phyloP scores from a whole-genome alignment of 306 rosid species.

The Vigna reflexopilosa region DNA sequence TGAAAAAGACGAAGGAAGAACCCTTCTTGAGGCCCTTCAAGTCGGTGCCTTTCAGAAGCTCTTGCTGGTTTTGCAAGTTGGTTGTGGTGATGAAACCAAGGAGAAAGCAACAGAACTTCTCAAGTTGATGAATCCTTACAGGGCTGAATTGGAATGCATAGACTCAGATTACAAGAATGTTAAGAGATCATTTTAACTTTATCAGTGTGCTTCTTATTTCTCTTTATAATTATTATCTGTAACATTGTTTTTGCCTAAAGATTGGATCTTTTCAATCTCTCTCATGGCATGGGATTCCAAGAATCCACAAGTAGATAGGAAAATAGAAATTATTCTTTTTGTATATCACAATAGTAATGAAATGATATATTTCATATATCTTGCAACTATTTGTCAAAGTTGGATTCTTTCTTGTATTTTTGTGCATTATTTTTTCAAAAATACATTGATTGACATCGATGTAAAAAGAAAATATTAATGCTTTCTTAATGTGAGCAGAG shows the following conservation, averaged over 20 bases:
- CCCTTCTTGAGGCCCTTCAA: slow-evolving; percentile 70
- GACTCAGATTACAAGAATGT: slow-evolving; percentile 79
- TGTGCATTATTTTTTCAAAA: too few species aligned
- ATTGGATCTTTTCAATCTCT: slow-evolving; percentile 20
- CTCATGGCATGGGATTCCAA: slow-evolving; percentile 36
- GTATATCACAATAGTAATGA: slow-evolving; percentile 30
- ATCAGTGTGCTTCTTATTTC: slow-evolving; percentile 4
- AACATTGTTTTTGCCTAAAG: slow-evolving; percentile 2
- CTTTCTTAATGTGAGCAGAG: too few species aligned
- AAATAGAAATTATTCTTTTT: slow-evolving; percentile 43
- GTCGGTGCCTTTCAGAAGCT: slow-evolving; percentile 84
- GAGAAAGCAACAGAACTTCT: slow-evolving; percentile 73
- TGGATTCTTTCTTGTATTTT: too few species aligned
- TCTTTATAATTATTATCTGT: background rate
- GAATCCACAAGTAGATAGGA: slow-evolving; percentile 12
- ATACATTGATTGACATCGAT: too few species aligned
- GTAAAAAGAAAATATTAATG: too few species aligned
- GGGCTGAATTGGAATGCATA: slow-evolving; percentile 71
- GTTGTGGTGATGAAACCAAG: slow-evolving; percentile 65
- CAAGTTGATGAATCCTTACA: slow-evolving; percentile 71
- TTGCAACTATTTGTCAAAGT: too few species aligned
- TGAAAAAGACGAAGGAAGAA: slow-evolving; percentile 47
- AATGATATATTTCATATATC: background rate
- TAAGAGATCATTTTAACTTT: slow-evolving; percentile 61
- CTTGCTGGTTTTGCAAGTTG: slow-evolving; percentile 68